Conservation (phyloP, 306 rosid genomes). For the Sindora glabra region DNA sequence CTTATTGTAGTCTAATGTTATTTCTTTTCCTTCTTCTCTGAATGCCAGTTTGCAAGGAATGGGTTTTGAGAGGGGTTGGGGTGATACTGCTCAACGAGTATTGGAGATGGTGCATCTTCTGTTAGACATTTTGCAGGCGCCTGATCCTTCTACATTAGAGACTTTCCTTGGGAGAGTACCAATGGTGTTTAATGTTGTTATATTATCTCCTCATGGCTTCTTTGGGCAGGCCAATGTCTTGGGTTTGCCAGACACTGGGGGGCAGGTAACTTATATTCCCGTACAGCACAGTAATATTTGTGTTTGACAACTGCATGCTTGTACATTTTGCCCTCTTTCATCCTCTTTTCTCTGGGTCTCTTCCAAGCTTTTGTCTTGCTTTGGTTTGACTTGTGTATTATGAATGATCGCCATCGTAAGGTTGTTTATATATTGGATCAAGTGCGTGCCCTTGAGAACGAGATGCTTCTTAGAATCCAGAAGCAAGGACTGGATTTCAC, state of each 20-base stretch:
- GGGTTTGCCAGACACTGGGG: slow-evolving; percentile 98
- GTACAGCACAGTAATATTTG: background rate
- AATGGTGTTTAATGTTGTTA: slow-evolving; percentile 88
- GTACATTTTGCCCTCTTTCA: background rate
- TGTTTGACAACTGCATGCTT: background rate
- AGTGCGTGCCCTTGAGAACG: slow-evolving; percentile 94
- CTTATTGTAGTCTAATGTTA: background rate
- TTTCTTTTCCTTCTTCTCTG: background rate
- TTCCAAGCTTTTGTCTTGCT: background rate
- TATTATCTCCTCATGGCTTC: slow-evolving; percentile 87
- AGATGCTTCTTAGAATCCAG: slow-evolving; percentile 75
- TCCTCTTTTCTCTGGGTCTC: background rate
- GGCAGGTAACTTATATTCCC: slow-evolving; percentile 53
- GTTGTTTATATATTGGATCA: slow-evolving; percentile 93
- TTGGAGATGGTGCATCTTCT: slow-evolving; percentile 75
- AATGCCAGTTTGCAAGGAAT: slow-evolving; percentile 71
- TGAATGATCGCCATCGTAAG: slow-evolving; percentile 21
- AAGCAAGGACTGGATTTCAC: slow-evolving; percentile 69
- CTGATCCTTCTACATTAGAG: slow-evolving; percentile 85
- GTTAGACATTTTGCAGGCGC: slow-evolving; percentile 81
- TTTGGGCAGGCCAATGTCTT: slow-evolving; percentile 95
- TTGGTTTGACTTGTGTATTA: slow-evolving; percentile 1
- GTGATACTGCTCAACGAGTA: slow-evolving; percentile 67
- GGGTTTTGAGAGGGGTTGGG: slow-evolving; percentile 96
- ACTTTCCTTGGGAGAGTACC: slow-evolving; percentile 86